These are phyloP conservation scores for Talaromyces borbonicus DNA, from an alignment of 495 filamentous ascomycete species.

Conservation along the genomic window DNA sequence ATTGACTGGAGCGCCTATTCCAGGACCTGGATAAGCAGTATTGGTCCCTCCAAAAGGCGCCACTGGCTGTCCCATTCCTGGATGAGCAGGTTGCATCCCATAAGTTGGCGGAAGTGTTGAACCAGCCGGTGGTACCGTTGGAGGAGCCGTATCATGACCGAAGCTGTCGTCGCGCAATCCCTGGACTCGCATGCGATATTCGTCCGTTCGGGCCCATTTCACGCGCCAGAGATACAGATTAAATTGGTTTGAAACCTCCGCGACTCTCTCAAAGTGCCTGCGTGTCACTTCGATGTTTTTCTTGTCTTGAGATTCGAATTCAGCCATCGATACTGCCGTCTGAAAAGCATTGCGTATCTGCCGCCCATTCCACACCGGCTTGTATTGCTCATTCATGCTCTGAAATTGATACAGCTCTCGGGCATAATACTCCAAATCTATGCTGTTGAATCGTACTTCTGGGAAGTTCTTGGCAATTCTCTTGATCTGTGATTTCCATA, in stretches of 20 bases:
- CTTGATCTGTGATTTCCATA: constrained; percentile 29
- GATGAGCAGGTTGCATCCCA: too few relatives aligned
- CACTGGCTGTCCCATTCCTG: too few relatives aligned
- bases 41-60: too few relatives aligned
- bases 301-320: not conserved
- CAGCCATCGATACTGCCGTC: constrained; percentile 18
- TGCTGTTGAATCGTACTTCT: constrained; percentile 12
- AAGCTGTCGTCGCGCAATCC: too few relatives aligned
- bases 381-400: constrained; percentile 3
- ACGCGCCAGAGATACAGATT: not conserved
- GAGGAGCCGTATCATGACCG: too few relatives aligned
- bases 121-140: too few relatives aligned
- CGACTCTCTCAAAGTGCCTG: not conserved
- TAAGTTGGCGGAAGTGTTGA: too few relatives aligned
- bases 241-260: not conserved
- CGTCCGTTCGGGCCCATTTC: not conserved
- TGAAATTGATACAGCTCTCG: constrained; percentile 7
- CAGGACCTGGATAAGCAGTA: too few relatives aligned
- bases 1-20: too few relatives aligned
- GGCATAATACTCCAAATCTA: constrained; percentile 10
- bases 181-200: too few relatives aligned
- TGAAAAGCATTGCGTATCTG: constrained; percentile 26
- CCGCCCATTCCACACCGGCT: constrained; percentile 16
- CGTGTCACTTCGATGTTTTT: not conserved
- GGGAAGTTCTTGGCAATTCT: constrained; percentile 10